These are phyloP conservation scores for Fragilaria radians DNA, from an alignment of 108 stramenopile species.

Conservation along the genomic window DNA sequence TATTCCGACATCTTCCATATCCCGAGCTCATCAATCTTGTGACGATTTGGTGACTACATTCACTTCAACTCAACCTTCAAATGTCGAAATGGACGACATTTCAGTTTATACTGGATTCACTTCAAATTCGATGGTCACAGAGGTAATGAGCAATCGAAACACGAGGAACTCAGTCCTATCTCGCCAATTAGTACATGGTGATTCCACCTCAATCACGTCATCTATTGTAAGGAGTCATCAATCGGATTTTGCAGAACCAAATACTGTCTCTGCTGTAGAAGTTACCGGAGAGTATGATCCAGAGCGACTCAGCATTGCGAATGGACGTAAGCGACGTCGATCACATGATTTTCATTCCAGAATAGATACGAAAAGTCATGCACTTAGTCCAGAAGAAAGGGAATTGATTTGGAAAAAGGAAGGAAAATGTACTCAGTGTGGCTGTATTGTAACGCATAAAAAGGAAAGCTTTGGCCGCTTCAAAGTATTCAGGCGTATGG, in stretches of 20 bases:
- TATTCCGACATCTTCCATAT: neutral
- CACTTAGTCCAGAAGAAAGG: neutral
- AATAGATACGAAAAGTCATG: neutral
- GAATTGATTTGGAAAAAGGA: neutral
- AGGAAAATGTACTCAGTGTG: neutral
- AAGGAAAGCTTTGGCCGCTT: neutral
- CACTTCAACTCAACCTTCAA: neutral
- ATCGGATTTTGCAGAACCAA: neutral
- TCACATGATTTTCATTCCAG: neutral
- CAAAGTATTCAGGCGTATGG: neutral
- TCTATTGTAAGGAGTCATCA: neutral
- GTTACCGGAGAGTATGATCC: neutral
- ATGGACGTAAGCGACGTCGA: neutral
- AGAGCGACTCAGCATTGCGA: neutral
- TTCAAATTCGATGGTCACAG: neutral
- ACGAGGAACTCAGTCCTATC: too few species aligned
- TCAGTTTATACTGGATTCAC: neutral
- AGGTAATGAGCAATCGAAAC: neutral
- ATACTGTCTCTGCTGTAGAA: neutral
- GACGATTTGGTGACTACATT: neutral
- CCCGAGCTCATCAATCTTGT: neutral
- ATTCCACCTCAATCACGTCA: neutral
- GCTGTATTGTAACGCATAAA: neutral
- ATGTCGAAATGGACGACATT: neutral
- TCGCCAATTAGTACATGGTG: too few species aligned